Conservation (phyloP, 352 stramenopile genomes). For the Phytopythium ostracodes region DNA sequence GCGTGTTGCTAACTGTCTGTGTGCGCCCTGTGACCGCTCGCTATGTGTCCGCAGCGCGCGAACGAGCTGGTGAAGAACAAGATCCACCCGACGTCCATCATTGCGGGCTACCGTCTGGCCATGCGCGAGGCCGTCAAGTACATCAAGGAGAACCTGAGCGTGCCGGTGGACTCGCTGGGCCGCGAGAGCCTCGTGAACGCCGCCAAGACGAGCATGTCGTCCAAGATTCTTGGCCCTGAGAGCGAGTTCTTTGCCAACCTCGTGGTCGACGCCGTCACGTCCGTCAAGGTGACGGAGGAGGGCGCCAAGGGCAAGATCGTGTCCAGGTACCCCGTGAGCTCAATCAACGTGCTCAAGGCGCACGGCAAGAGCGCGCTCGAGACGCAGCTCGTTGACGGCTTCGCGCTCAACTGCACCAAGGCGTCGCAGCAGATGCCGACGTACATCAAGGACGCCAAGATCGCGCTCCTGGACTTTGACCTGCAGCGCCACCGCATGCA, state of each 20-base stretch:
- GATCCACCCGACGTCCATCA: conserved; percentile 99
- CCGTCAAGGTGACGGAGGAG: conserved; percentile 92
- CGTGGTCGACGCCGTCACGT: conserved; percentile 96
- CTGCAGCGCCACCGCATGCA: conserved; percentile 98
- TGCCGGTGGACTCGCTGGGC: conserved; percentile 93
- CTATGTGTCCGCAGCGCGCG: conserved; percentile 61
- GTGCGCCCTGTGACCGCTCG: conserved; percentile 7
- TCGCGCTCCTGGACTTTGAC: conserved; percentile 99
- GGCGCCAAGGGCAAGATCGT: conserved; percentile 77
- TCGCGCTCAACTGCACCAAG: conserved; percentile 97
- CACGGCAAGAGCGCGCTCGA: conserved; percentile 89
- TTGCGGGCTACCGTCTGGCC: conserved; percentile 98
- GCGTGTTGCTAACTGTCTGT: conserved; percentile 1
- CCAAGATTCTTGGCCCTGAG: conserved; percentile 98
- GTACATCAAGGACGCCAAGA: conserved; percentile 91
- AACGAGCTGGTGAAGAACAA: conserved; percentile 98
- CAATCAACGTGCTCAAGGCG: conserved; percentile 99
- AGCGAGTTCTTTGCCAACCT: conserved; percentile 97
- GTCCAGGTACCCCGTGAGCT: conserved; percentile 95
- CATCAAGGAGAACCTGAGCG: conserved; percentile 98
- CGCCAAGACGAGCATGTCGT: conserved; percentile 98
- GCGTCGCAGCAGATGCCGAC: conserved; percentile 98
- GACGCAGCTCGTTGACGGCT: conserved; percentile 92
- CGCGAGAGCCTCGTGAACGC: conserved; percentile 96
- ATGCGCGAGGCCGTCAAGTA: conserved; percentile 98